Evolutionary conservation across 2,329 filamentous ascomycete genomes (phyloP).

Genomic region (Nannizzia gypsea): DNA sequence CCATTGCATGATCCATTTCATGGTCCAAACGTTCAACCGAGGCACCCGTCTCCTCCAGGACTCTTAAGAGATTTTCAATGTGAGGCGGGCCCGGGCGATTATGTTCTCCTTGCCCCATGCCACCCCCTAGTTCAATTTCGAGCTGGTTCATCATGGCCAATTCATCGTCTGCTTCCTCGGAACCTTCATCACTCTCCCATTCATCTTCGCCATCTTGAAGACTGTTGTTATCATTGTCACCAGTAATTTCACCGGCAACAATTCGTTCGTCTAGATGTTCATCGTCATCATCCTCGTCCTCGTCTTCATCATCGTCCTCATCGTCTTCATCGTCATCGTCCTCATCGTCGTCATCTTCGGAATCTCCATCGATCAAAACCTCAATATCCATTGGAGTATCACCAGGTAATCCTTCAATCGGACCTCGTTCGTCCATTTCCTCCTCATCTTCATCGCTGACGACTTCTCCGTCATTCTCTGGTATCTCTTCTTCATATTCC

Average conservation of each 20-base stretch:
- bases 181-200: conserved; percentile 40
- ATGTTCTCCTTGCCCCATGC: conserved; percentile 31
- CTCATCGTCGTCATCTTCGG: conserved; percentile 53
- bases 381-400: conserved; percentile 62
- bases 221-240: conserved; percentile 43
- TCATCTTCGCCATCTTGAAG: conserved; percentile 38
- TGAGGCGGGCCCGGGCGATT: conserved; percentile 27
- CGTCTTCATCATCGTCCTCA: conserved; percentile 45
- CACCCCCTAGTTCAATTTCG: conserved; percentile 29
- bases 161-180: conserved; percentile 33
- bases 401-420: conserved; percentile 51
- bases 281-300: conserved; percentile 42
- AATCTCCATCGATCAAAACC: conserved; percentile 65
- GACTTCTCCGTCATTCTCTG: conserved; percentile 68
- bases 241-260: conserved; percentile 44
- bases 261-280: conserved; percentile 47
- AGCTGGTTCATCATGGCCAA: conserved; percentile 36
- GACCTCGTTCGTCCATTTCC: conserved; percentile 67
- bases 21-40: conserved; percentile 33
- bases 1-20: conserved; percentile 32
- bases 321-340: conserved; percentile 48
- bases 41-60: conserved; percentile 32
- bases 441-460: conserved; percentile 83
- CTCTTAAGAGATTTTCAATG: conserved; percentile 37
- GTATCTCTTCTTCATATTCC: conserved; percentile 78